Conservation (phyloP, 2,329 filamentous ascomycete genomes). For the Penicillium sp. region DNA sequence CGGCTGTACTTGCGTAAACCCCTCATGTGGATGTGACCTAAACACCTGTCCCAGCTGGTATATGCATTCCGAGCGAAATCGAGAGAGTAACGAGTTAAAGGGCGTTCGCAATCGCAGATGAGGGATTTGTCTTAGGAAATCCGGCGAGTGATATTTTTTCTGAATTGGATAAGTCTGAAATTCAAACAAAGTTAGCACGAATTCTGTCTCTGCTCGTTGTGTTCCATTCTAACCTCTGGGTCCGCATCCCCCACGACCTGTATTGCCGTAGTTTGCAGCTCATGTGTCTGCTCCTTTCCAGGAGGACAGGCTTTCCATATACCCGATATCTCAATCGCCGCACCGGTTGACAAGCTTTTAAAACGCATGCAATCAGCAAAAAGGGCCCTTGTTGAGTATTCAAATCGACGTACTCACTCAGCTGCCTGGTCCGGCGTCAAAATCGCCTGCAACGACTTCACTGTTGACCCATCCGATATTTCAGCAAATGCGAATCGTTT, state of each 20-base stretch:
- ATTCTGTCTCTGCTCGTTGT: background rate
- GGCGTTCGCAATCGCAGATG: conserved; percentile 81
- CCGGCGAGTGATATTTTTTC: conserved; percentile 89
- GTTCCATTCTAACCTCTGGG: conserved; percentile 59
- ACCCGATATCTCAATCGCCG: conserved; percentile 73
- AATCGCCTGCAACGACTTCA: conserved; percentile 75
- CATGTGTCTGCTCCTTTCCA: conserved; percentile 67
- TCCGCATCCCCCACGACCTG: conserved; percentile 73
- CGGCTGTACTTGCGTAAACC: conserved; percentile 67
- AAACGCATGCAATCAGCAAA: background rate
- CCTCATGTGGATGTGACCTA: conserved; percentile 57
- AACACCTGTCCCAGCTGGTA: conserved; percentile 74
- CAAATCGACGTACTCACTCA: conserved; percentile 48
- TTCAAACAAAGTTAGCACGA: background rate
- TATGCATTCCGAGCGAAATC: conserved; percentile 77
- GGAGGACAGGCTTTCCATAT: conserved; percentile 68
- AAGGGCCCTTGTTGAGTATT: background rate
- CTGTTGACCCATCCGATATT: conserved; percentile 80
- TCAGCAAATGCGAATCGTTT: conserved; percentile 80
- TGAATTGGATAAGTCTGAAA: conserved; percentile 82
- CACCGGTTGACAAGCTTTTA: conserved; percentile 71
- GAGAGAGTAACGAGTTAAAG: conserved; percentile 73
- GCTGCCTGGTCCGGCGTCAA: conserved; percentile 67
- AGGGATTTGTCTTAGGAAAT: conserved; percentile 82
- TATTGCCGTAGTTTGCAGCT: conserved; percentile 70